Percentiles rank a stretch among this genome's conserved stretches.
phyloP scores from a whole-genome alignment of 305 asterid species.

The Lippia alba region DNA sequence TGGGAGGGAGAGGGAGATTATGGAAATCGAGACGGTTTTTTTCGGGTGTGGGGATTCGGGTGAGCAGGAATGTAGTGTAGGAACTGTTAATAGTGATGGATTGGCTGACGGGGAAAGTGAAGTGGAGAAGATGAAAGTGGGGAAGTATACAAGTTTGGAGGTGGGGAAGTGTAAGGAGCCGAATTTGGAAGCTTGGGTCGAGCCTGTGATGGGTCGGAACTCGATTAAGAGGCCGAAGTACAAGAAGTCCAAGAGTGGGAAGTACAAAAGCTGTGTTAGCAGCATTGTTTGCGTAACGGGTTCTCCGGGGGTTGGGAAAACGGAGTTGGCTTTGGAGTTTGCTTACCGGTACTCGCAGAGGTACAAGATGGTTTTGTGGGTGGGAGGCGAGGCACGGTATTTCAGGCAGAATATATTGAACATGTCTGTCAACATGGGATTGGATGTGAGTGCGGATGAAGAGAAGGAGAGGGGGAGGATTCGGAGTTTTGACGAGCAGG shows the following conservation, averaged over 20 bases:
- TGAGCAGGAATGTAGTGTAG: constrained; percentile 54
- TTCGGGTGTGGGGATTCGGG: constrained; percentile 66
- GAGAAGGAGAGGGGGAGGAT: constrained; percentile 87
- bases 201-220: constrained; percentile 57
- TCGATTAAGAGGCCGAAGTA: constrained; percentile 59
- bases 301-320: constrained; percentile 76
- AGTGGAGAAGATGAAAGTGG: constrained; percentile 45
- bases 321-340: constrained; percentile 85
- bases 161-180: constrained; percentile 73
- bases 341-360: constrained; percentile 76
- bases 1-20: constrained; percentile 76
- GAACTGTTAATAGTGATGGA: constrained; percentile 47
- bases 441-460: constrained; percentile 89
- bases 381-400: constrained; percentile 79
- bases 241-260: constrained; percentile 66
- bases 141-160: constrained; percentile 60
- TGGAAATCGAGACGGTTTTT: constrained; percentile 69
- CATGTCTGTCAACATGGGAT: constrained; percentile 63
- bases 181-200: constrained; percentile 78
- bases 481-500: constrained; percentile 85
- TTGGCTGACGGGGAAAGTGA: constrained; percentile 71
- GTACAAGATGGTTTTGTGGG: constrained; percentile 92
- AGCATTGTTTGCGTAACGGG: constrained; percentile 75
- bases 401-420: constrained; percentile 82
- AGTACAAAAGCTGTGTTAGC: constrained; percentile 54